A percentile compares a stretch with the other conserved stretches of the same genome.
phyloP scores from a whole-genome alignment of 2,329 filamentous ascomycete genomes.

The Hymenoscyphus fraxineus region DNA sequence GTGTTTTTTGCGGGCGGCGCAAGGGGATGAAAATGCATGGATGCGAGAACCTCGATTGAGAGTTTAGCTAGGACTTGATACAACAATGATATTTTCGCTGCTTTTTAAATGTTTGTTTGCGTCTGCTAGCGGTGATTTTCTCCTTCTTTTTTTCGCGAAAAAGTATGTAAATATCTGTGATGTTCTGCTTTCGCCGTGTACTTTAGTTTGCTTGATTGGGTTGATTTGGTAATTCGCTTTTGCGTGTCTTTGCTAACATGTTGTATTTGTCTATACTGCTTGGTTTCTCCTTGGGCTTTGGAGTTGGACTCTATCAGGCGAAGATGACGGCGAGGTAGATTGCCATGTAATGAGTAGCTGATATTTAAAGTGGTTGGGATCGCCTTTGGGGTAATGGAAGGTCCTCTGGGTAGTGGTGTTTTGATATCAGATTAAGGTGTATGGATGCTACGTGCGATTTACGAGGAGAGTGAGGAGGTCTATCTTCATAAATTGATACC shows the following conservation, averaged over 20 bases:
- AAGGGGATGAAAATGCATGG: slow-evolving; percentile 4
- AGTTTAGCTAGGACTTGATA: slow-evolving; percentile 5
- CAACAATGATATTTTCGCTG: slow-evolving; percentile 8
- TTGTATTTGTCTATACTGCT: too few species aligned
- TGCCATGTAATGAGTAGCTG: too few species aligned
- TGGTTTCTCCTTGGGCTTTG: too few species aligned
- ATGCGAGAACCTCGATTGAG: not conserved
- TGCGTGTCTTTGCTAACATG: not conserved
- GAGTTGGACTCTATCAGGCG: too few species aligned
- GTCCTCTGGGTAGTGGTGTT: too few species aligned
- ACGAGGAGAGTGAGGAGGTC: too few species aligned
- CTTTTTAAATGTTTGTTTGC: slow-evolving; percentile 4
- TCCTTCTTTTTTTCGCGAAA: not conserved
- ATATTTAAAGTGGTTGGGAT: too few species aligned
- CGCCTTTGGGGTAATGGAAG: too few species aligned
- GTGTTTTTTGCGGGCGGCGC: slow-evolving; percentile 3
- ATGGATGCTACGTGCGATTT: too few species aligned
- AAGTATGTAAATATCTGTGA: not conserved
- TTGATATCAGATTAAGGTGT: too few species aligned
- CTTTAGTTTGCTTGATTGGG: not conserved
- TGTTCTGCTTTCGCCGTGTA: not conserved
- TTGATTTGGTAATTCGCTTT: not conserved
- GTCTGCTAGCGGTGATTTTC: slow-evolving; percentile 1
- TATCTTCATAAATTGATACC: too few species aligned
- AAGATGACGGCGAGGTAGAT: too few species aligned